A percentile compares a stretch with the other conserved stretches of the same genome.
These are phyloP conservation scores for Starmerella vitae DNA, from an alignment of 805 yeast species.

Conservation along the genomic window DNA sequence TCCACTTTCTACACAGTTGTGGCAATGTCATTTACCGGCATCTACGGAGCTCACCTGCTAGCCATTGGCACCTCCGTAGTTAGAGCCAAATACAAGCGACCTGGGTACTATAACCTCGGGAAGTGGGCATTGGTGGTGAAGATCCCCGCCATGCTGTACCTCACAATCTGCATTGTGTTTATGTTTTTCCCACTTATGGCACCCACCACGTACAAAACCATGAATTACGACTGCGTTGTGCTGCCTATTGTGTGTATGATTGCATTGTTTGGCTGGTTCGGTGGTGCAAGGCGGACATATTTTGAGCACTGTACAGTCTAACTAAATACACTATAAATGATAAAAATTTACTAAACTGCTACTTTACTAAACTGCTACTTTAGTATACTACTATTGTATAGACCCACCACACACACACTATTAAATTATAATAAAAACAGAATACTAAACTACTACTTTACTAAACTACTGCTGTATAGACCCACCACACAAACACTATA, in stretches of 20 bases:
- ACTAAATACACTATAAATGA: no score
- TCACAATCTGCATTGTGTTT: constrained; percentile 44
- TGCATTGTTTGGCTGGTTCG: constrained; percentile 13
- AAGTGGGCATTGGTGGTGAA: constrained; percentile 58
- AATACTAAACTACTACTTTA: no score
- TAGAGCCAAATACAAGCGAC: constrained; percentile 27
- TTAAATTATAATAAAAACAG: no score
- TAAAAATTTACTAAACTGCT: no score
- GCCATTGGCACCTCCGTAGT: constrained; percentile 32
- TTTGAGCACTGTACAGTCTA: no score
- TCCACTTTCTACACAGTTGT: constrained; percentile 56
- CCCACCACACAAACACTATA: no score
- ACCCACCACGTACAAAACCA: constrained; percentile 47
- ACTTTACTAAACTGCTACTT: no score
- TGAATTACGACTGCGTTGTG: constrained; percentile 56
- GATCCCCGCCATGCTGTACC: constrained; percentile 41
- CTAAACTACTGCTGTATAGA: no score
- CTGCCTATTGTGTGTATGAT: constrained; percentile 34
- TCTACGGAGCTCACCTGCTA: constrained; percentile 43
- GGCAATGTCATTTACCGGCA: constrained; percentile 45
- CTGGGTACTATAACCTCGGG: constrained; percentile 40
- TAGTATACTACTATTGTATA: no score
- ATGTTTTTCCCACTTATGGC: constrained; percentile 50
- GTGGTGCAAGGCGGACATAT: constrained; percentile 12
- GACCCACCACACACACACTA: no score